Evolutionary conservation across 2,329 filamentous ascomycete genomes (phyloP), one percentile per base, ranked within the genome.

Genomic region (Zymoseptoria brevis): DNA sequence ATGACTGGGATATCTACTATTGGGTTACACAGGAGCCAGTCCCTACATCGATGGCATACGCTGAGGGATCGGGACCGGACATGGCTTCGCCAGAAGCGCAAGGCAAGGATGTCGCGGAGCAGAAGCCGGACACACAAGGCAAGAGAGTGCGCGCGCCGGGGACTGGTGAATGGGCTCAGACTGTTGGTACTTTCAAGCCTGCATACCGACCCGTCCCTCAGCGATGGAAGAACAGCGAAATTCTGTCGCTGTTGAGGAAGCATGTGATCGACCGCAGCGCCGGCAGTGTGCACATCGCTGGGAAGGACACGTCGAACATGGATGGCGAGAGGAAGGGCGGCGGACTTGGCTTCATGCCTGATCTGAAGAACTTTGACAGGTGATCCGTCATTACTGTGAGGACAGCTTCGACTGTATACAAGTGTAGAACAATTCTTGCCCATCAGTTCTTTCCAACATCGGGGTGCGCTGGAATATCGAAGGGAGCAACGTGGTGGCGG

Each of bases 1-100:
- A 99, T 76, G 94, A 99, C 79, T 99, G 94, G 94, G 94, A 99
- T 74, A 96, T 99, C 62, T 99, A 99, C 81, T 99, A 99, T 81
- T 99, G 94, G 94, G 90, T 89, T 3, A 99, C 94, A 16, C 94
- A 99, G 75, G 86, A 90, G 67, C 81, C 87, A 11, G 77, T 82
- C 4, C 77, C 80, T 1, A 82, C 82, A n/a, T 81, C 84, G 35
- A 74, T 79, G 56, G 79, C 83, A 59, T 79, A 79, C 53, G 80
- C 81, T 4, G 81, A 84, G 65, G 80, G 81, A 26, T 77, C 75
- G 24, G 75, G 75, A n/a, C 69, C 75, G 2, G 74, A 74, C 11
- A 63, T 75, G 61, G 75, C 80, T 9, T 74, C 75, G 3, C 71
- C 74, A 6, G 72, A 74, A 51, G 77, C 76, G 19, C 76, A 79